Conservation (phyloP, 2,329 filamentous ascomycete genomes). For the Emergomyces pasteurianus region DNA sequence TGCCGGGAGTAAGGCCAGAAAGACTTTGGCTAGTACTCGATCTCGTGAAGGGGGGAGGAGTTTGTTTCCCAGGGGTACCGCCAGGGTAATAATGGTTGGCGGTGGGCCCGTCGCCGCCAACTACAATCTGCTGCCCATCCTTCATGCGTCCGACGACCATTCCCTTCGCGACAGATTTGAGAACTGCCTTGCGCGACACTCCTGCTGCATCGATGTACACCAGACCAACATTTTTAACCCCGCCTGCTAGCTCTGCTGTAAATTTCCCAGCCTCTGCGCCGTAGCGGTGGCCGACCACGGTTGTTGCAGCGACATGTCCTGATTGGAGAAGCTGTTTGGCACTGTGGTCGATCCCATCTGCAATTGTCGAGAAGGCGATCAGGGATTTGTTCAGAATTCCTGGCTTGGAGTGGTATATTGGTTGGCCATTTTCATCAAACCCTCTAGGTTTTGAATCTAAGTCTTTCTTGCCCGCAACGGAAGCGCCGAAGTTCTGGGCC, state of each 20-base stretch:
- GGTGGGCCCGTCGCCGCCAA: constrained; percentile 27
- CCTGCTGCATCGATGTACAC: constrained; percentile 96
- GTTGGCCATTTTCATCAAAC: constrained; percentile 58
- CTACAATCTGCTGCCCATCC: constrained; percentile 37
- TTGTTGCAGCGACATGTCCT: constrained; percentile 65
- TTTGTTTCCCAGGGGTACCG: not conserved
- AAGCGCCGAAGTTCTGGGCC: constrained; percentile 81
- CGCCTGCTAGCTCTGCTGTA: constrained; percentile 62
- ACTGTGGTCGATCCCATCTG: constrained; percentile 84
- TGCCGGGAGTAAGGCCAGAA: not conserved
- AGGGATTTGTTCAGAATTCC: constrained; percentile 89
- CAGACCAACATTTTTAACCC: constrained; percentile 89
- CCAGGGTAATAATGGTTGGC: too few relatives aligned
- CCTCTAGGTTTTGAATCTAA: constrained; percentile 42
- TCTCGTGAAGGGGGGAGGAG: constrained; percentile 12
- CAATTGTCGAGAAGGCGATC: constrained; percentile 91
- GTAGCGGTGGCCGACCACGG: constrained; percentile 80
- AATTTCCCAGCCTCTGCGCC: constrained; percentile 74
- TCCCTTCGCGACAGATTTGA: constrained; percentile 92
- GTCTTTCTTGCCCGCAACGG: constrained; percentile 52
- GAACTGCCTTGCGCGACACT: constrained; percentile 74
- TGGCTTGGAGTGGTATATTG: constrained; percentile 60
- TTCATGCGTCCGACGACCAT: constrained; percentile 52
- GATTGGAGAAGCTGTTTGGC: constrained; percentile 65
- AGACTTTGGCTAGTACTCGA: constrained; percentile 9